Percentiles rank a stretch among this genome's conserved stretches.
Conservation (phyloP, 2,329 filamentous ascomycete genomes). For the Botrytis fragariae region DNA sequence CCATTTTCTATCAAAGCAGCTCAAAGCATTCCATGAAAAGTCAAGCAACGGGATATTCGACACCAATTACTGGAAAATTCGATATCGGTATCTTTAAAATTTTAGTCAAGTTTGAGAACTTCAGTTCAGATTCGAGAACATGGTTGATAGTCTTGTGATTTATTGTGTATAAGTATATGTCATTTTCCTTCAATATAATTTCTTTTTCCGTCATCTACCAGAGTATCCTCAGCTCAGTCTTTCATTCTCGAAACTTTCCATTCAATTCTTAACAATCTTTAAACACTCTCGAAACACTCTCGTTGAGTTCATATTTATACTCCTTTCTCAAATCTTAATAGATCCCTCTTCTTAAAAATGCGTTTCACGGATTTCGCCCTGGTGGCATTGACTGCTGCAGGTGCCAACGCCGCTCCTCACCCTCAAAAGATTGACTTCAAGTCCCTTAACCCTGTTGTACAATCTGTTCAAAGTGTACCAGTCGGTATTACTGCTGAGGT, state of each 20-base stretch:
- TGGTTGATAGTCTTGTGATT: neutral
- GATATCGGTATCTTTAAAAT: neutral
- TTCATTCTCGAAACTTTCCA: neutral
- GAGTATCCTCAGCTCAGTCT: neutral
- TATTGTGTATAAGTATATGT: neutral
- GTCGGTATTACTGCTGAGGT: neutral
- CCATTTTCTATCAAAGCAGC: neutral
- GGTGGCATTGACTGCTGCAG: neutral
- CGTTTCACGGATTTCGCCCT: conserved; percentile 1
- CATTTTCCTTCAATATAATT: neutral
- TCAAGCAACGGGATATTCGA: neutral
- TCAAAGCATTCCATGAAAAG: neutral
- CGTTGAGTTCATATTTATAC: neutral
- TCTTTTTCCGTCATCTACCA: neutral
- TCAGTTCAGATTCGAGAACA: neutral
- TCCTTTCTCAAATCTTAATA: neutral
- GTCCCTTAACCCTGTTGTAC: neutral
- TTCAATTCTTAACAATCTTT: neutral
- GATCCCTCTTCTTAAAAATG: neutral
- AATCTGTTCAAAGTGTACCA: neutral
- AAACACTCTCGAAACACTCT: neutral
- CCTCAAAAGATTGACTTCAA: conserved; percentile 5
- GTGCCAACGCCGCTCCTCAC: neutral
- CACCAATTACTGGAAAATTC: neutral
- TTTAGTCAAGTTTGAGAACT: neutral